Conservation (phyloP, 1,284 basidiomycete species). For the Sphaerobolus stellatus region DNA sequence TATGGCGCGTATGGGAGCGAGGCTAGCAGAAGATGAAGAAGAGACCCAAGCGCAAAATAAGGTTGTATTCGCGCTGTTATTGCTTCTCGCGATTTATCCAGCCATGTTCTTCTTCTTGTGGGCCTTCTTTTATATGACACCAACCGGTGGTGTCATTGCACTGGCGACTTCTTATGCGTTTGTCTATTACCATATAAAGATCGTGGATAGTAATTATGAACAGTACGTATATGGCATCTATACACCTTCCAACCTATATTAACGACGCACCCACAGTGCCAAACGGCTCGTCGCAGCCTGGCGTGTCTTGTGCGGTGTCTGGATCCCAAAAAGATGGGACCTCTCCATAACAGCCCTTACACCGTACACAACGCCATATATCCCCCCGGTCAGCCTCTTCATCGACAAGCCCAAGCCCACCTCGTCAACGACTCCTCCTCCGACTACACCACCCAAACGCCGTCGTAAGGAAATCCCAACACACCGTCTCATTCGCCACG, state of each 20-base stretch:
- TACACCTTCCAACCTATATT: constrained; percentile 17
- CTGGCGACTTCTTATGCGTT: constrained; percentile 63
- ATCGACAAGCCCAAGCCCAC: constrained; percentile 46
- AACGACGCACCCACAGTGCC: constrained; percentile 42
- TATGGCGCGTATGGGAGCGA: constrained; percentile 72
- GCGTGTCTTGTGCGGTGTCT: constrained; percentile 88
- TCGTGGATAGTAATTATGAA: constrained; percentile 82
- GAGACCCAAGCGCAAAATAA: constrained; percentile 94
- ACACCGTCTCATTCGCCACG: constrained; percentile 80
- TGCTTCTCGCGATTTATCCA: constrained; percentile 78
- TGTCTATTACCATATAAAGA: constrained; percentile 75
- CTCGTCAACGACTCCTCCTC: constrained; percentile 28
- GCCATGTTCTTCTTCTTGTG: constrained; percentile 78
- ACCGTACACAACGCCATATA: constrained; percentile 67
- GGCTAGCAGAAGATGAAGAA: constrained; percentile 80
- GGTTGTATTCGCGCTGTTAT: constrained; percentile 78
- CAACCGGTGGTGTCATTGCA: constrained; percentile 45
- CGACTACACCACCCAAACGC: constrained; percentile 20
- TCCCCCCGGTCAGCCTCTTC: constrained; percentile 70
- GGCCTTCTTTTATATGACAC: constrained; percentile 73
- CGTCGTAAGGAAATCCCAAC: constrained; percentile 64
- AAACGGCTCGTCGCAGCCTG: constrained; percentile 86
- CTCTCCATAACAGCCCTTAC: constrained; percentile 66
- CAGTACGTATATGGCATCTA: constrained; percentile 50
- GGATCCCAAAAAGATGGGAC: constrained; percentile 82